Conservation (phyloP, 202 grass and related monocot genomes). For the Dendrocalamus latiflorus region DNA sequence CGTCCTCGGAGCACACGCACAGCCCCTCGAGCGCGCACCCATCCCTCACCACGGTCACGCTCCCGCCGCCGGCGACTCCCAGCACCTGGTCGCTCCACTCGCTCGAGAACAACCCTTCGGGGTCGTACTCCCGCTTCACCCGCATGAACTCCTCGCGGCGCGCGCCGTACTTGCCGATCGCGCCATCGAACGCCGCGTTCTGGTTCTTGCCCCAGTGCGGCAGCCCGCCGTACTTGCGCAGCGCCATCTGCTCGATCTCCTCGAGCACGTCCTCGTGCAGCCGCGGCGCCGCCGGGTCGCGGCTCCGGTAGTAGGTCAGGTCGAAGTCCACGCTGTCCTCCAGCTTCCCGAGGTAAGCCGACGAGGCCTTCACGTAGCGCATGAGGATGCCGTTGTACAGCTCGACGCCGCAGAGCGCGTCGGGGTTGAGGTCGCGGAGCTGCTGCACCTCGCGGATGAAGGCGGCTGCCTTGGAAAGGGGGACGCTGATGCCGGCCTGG, state of each 20-base stretch:
- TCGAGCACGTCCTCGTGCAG: constrained; percentile 43
- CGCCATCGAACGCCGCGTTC: constrained; percentile 43
- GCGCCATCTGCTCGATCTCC: constrained; percentile 62
- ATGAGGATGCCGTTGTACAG: constrained; percentile 32
- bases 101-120: constrained; percentile 43
- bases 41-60: background rate
- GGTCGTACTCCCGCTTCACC: constrained; percentile 48
- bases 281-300: no score
- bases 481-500: constrained; percentile 40
- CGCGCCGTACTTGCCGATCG: constrained; percentile 17
- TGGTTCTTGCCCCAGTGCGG: constrained; percentile 90
- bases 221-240: constrained; percentile 50
- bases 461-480: constrained; percentile 4
- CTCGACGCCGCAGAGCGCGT: constrained; percentile 8
- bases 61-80: constrained; percentile 20
- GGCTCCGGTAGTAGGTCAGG: constrained; percentile 60
- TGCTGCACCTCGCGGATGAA: no score
- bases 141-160: constrained; percentile 43
- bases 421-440: constrained; percentile 34
- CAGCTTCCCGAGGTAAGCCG: constrained; percentile 43
- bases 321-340: constrained; percentile 50
- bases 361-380: constrained; percentile 41
- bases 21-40: no score
- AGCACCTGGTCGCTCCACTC: constrained; percentile 63
- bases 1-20: constrained; percentile 35